Base-by-base conservation (phyloP, 208 protist species). In the Crithidia brevicula region DNA sequence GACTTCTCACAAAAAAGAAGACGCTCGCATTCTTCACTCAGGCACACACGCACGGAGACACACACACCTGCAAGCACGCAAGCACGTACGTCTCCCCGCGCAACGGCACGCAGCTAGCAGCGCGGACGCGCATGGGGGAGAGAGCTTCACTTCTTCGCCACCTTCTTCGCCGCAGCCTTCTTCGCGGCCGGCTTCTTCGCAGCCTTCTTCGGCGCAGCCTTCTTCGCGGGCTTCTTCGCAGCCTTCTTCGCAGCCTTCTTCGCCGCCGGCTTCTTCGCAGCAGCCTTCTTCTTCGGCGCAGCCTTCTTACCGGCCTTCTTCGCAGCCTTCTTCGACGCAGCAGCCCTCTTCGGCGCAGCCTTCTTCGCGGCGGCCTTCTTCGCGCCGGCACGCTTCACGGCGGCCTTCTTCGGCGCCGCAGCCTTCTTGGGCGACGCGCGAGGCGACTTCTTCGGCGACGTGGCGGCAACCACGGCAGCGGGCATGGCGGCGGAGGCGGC, bases 291-390 rank as follows among this genome's bases (percentile, higher is more conserved):
- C 75, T 81, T 81, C 76, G 72, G 71, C 33, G 72, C 58, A 10
- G 70, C 0, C 73, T 68, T 77, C 73, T 84, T 81, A 20, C 31
- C 42, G 20, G 50, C 47, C 62, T 58, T 62, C 77, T 76, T 83
- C 66, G 64, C 69, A 11, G 61, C 65, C 0, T 57, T 58, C 59
- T 33, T 43, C 59, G 51, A 53, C n/a, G 40, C 1, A 13, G 42
- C 58, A 33, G 60, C 71, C 74, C 67, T 69, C 60, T 80, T 71
- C 11, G 34, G 13, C 0, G 42, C 61, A 10, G 54, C 31, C 31
- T 54, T 57, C 76, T 86, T 85, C 61, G 60, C 71, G 0, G 60
- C 70, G 15, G 71, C 65, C 77, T 74, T 78, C 59, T 81, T 77
- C 45, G 46, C 56, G 49, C 45, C 68, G 22, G 40, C 53, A 8